These are phyloP conservation scores for Penicillium turbatum DNA, from an alignment of 495 filamentous ascomycete species.

Conservation along the genomic window DNA sequence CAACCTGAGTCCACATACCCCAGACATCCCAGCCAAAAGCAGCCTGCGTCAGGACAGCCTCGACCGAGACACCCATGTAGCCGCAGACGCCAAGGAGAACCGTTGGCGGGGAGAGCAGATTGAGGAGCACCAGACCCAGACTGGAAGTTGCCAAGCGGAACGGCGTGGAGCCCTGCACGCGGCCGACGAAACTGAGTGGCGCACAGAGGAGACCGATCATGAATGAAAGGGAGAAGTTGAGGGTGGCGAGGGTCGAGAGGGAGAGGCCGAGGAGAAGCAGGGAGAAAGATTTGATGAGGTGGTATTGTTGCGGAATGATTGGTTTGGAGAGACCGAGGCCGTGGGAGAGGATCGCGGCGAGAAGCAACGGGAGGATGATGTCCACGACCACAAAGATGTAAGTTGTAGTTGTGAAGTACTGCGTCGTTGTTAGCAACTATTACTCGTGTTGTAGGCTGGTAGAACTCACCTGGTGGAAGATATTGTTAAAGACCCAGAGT, in stretches of 20 bases:
- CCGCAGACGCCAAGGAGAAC: slow-evolving; percentile 52
- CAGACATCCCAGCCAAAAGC: slow-evolving; percentile 89
- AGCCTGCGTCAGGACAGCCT: slow-evolving; percentile 63
- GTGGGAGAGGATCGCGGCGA: slow-evolving; percentile 48
- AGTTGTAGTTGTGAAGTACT: slow-evolving; percentile 52
- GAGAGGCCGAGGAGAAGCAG: slow-evolving; percentile 86
- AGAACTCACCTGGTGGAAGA: slow-evolving; percentile 55
- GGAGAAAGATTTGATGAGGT: slow-evolving; percentile 84
- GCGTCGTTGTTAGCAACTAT: slow-evolving; percentile 16
- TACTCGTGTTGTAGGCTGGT: background rate
- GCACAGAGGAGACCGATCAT: slow-evolving; percentile 72
- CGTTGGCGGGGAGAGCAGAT: slow-evolving; percentile 59
- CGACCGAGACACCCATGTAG: slow-evolving; percentile 49
- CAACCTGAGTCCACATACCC: slow-evolving; percentile 83
- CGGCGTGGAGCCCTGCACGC: slow-evolving; percentile 32
- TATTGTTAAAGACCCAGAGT: slow-evolving; percentile 81
- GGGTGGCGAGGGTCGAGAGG: slow-evolving; percentile 86
- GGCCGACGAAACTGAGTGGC: slow-evolving; percentile 69
- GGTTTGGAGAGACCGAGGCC: slow-evolving; percentile 47
- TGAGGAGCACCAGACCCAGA: slow-evolving; percentile 43
- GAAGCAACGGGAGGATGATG: slow-evolving; percentile 54
- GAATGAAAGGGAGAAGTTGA: slow-evolving; percentile 93
- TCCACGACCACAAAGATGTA: slow-evolving; percentile 55
- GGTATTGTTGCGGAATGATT: slow-evolving; percentile 61
- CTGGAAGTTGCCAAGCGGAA: slow-evolving; percentile 24